Evolutionary conservation across 116 monocot species (phyloP), one percentile per base, ranked within the genome.

Genomic region (Trichopus zeylanicus): DNA sequence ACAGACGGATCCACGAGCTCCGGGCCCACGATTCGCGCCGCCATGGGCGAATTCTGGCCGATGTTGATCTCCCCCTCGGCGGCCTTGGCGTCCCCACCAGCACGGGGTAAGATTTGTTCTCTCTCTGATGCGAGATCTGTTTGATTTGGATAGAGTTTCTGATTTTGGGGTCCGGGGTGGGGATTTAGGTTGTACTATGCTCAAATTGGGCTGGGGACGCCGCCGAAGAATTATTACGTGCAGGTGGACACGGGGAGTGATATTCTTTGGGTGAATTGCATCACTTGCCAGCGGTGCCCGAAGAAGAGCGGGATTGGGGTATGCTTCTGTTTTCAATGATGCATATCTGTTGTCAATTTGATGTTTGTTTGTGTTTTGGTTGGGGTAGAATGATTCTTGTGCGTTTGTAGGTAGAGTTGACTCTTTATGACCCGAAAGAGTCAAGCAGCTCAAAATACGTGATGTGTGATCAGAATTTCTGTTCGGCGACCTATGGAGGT

Each of bases 161-260:
- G n/a, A n/a, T n/a, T n/a, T n/a, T n/a, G n/a, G n/a, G n/a, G n/a
- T n/a, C n/a, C n/a, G n/a, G n/a, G n/a, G n/a, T n/a, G n/a, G n/a
- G n/a, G n/a, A n/a, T 70, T 39, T 58, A 95, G 95, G 77, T 71
- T 95, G 23, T 95, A 95, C 60, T 95, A 67, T 53, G 73, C 90
- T 19, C 25, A 84, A 56, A 74, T 95, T 37, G 75, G 57, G 42
- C 66, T 95, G 2, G 95, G 95, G 47, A 72, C 83, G 21, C 95
- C 95, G 20, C 30, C 90, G 12, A 81, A 72, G 70, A 55, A 63
- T 7, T 95, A 71, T 63, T 72, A 83, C 51, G 87, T 95, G 63
- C 95, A 95, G 74, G 87, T 95, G 8, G 95, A 95, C 63, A 90
- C 95, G 2, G 90, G 95, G 7, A 95, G 95, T 55, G 95, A 95